Evolutionary conservation across 495 filamentous ascomycete species (phyloP).

Genomic region (Venustampulla echinocandica): DNA sequence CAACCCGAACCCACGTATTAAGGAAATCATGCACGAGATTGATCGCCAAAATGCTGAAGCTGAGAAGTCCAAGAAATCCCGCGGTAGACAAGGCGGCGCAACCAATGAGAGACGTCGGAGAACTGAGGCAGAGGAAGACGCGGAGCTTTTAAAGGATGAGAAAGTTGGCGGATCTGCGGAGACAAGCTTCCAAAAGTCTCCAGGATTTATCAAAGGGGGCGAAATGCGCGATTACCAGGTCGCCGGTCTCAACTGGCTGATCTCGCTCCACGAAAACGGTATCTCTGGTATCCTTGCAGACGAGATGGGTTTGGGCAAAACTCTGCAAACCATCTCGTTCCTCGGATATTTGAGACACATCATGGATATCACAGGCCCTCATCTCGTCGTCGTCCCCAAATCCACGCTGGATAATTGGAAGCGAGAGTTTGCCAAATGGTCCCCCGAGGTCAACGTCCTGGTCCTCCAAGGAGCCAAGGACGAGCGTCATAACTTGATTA

Average conservation of each 20-base stretch:
- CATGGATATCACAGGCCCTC: slow-evolving; percentile 81
- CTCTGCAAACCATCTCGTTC: slow-evolving; percentile 82
- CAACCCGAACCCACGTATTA: slow-evolving; percentile 85
- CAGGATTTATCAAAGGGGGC: slow-evolving; percentile 74
- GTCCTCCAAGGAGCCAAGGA: slow-evolving; percentile 96
- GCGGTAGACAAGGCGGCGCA: slow-evolving; percentile 75
- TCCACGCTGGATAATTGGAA: slow-evolving; percentile 99
- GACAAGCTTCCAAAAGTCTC: slow-evolving; percentile 88
- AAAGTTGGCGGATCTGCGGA: slow-evolving; percentile 75
- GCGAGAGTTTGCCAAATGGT: slow-evolving; percentile 89
- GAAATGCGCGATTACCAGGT: slow-evolving; percentile 95
- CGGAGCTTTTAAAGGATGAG: slow-evolving; percentile 87
- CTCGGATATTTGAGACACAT: slow-evolving; percentile 89
- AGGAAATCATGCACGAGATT: slow-evolving; percentile 86
- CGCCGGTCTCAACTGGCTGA: slow-evolving; percentile 93
- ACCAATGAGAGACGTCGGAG: slow-evolving; percentile 68
- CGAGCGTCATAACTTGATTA: slow-evolving; percentile 79
- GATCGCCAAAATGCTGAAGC: slow-evolving; percentile 83
- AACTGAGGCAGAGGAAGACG: slow-evolving; percentile 97
- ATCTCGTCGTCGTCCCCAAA: slow-evolving; percentile 90
- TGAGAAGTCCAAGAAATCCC: slow-evolving; percentile 58
- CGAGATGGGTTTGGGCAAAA: slow-evolving; percentile 96
- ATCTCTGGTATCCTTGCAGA: slow-evolving; percentile 97
- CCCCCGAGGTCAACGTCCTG: slow-evolving; percentile 87
- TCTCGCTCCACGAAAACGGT: slow-evolving; percentile 95